Conservation (phyloP, 2,329 filamentous ascomycete genomes). For the Xylariaceae sp. region DNA sequence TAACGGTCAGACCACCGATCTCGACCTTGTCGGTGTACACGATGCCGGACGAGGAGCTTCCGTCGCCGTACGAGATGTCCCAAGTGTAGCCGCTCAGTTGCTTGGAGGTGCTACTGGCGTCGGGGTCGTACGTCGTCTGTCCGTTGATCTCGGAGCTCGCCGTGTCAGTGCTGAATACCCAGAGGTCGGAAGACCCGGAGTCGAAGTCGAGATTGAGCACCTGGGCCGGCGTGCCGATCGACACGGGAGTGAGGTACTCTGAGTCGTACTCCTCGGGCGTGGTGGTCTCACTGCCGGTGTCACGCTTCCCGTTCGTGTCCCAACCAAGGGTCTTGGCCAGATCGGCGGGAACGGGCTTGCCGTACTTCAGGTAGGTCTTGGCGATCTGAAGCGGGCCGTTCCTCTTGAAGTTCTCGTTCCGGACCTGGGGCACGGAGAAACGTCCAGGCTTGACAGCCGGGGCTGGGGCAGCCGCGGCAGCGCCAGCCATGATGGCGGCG, state of each 20-base stretch:
- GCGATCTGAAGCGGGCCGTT: constrained; percentile 23
- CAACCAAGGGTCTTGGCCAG: constrained; percentile 20
- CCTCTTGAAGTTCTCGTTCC: constrained; percentile 22
- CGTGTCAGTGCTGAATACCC: constrained; percentile 29
- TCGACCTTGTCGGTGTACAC: constrained; percentile 30
- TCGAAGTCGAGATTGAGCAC: constrained; percentile 31
- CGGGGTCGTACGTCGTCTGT: constrained; percentile 25
- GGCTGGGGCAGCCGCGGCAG: constrained; percentile 16
- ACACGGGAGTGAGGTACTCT: constrained; percentile 28
- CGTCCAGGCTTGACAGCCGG: constrained; percentile 18
- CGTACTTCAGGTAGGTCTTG: constrained; percentile 28
- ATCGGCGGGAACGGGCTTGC: constrained; percentile 19
- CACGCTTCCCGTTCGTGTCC: constrained; percentile 16
- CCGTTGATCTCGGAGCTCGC: constrained; percentile 17
- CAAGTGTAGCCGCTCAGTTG: constrained; percentile 22
- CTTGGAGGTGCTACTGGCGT: constrained; percentile 21
- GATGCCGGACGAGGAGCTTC: constrained; percentile 28
- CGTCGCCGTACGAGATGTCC: constrained; percentile 30
- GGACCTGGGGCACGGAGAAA: constrained; percentile 22
- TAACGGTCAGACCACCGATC: constrained; percentile 26
- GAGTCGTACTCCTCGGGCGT: constrained; percentile 26
- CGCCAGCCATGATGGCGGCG: constrained; percentile 19
- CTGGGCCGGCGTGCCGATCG: constrained; percentile 30
- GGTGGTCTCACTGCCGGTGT: constrained; percentile 21
- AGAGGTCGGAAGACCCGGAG: constrained; percentile 31